Base-by-base conservation (phyloP, 148 eudicot genomes). In the Silene conica region DNA sequence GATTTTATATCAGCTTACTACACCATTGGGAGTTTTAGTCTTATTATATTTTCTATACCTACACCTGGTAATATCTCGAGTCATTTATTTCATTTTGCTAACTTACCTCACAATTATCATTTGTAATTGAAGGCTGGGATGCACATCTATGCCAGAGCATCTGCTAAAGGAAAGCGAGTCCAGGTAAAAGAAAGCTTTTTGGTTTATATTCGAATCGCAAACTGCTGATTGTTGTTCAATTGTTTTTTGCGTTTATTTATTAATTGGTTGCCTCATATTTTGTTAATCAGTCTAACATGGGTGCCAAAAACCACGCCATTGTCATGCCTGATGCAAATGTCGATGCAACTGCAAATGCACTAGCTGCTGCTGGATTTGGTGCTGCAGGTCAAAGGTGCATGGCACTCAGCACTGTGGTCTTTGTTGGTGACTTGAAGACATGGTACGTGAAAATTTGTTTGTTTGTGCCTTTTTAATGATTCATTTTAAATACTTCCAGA, bases 91-190 rank as follows among this genome's bases (percentile, higher is more conserved):
- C 52, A 69, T 67, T 62, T 66, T 58, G 25, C n/a, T 46, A 21
- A 52, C 19, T 64, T 3, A 45, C 34, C 34, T 68, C 45, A 13
- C 48, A 50, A 71, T 74, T 19, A 25, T 71, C 70, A 50, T 66
- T 8, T 73, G 76, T 25, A 60, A 31, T 25, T 74, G 69, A 79
- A 95, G 99, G 97, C 96, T 81, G 99, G 99, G 73, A 92, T 89
- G 96, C 99, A 96, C 76, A 90, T 96, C 31, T 92, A 96, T 77
- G 54, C 87, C 52, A 87, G 99, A 82, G 99, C 92, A 73, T 82
- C 99, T 70, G 94, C 97, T 46, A 92, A 85, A 76, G 99, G 99
- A 83, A 96, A 96, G 75, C 99, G 99, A 75, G 94, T 96, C 72
- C 97, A 96, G 97, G 99, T 96, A 78, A 50, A 78, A 67, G 26